Base-by-base conservation (phyloP, 2,329 filamentous ascomycete genomes). In the Neonectria magnoliae region DNA sequence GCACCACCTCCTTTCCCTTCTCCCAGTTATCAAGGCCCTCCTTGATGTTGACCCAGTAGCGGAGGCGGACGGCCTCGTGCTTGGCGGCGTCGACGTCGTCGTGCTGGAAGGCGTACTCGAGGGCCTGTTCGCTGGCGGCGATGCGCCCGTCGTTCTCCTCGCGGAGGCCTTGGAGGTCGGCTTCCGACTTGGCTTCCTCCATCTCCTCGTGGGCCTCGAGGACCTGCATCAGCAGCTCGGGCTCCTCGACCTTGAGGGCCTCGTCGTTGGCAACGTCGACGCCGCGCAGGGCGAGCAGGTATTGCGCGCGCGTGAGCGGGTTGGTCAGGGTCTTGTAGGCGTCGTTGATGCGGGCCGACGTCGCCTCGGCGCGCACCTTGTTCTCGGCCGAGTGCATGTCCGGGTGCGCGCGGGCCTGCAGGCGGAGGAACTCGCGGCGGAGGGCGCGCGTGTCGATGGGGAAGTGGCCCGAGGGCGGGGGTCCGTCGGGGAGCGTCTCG, bases 41-140 rank as follows among this genome's bases (percentile, higher is more conserved):
- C 67, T 89, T 86, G 66, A 98, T 90, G 79, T 94, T 97, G 60
- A 91, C 86, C 95, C 95, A 98, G 82, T 98, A 98, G 77, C 93
- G 84, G 81, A 98, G 80, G 77, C 87, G 84, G 2, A 97, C 89
- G 50, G 90, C 90, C 85, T 97, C 93, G 65, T 76, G 79, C 80
- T 87, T 89, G 16, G 94, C 95, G 9, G 67, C 80, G 44, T 89
- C 85, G 42, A 92, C 76, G 75, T 95, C 88, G 53, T 91, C 91
- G 9, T 78, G 73, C 66, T 81, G 83, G 76, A 98, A 95, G 1
- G 89, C 88, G 59, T 77, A 73, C 51, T 87, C 91, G 25, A 98
- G 74, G 1, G 80, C 77, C 54, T 79, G 79, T 75, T 94, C 90
- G 73, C 90, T 91, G 67, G 80, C 82, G 18, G 74, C 74, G 55